These are phyloP conservation scores for Knoxia roxburghii DNA, from an alignment of 257 asterid species.

Conservation along the genomic window DNA sequence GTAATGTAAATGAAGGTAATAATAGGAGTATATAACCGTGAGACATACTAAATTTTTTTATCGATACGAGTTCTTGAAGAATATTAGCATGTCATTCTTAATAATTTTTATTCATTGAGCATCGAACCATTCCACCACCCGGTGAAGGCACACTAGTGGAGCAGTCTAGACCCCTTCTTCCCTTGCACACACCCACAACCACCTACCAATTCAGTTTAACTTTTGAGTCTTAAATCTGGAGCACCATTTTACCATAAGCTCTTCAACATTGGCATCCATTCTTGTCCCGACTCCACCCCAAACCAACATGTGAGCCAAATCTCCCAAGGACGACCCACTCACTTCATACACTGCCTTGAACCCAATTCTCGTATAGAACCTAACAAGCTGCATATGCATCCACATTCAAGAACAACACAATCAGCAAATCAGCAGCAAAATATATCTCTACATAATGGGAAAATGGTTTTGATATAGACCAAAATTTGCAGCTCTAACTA, in stretches of 20 bases:
- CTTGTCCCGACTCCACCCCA: conserved; percentile 99
- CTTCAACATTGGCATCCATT: conserved; percentile 68
- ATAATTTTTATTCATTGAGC: no score
- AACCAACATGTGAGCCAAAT: conserved; percentile 63
- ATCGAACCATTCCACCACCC: no score
- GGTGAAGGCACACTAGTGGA: no score
- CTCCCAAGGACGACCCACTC: conserved; percentile 60
- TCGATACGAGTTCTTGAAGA: no score
- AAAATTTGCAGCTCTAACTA: background rate
- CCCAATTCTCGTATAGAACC: conserved; percentile 78
- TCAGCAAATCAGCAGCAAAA: background rate
- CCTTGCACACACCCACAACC: no score
- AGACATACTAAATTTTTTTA: no score
- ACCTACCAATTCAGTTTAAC: background rate
- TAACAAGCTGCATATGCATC: conserved; percentile 81
- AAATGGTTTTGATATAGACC: background rate
- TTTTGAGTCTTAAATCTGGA: conserved; percentile 51
- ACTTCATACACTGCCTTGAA: conserved; percentile 68
- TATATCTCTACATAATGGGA: background rate
- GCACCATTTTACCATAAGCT: conserved; percentile 80
- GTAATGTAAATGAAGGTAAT: no score
- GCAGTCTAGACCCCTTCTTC: no score
- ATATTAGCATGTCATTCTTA: no score
- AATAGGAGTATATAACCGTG: no score
- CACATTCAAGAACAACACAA: conserved; percentile 2